phyloP scores from a whole-genome alignment of 2,329 filamentous ascomycete species.

The Talaromyces amestolkiae region DNA sequence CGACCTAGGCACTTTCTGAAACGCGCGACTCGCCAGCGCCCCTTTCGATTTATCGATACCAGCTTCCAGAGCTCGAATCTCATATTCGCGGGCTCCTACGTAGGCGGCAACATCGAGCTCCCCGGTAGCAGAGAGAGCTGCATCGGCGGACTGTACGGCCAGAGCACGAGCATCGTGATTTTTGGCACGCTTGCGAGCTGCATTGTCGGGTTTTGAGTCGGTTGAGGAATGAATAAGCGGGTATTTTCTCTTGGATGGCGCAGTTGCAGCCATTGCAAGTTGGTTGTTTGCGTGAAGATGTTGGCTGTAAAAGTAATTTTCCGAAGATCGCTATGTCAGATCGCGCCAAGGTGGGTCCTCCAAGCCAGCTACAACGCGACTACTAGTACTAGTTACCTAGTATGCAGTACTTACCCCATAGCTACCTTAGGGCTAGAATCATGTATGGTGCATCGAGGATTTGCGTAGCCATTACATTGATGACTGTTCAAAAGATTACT shows the following conservation, averaged over 20 bases:
- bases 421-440: too few relatives aligned
- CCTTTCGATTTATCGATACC: constrained; percentile 74
- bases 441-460: too few relatives aligned
- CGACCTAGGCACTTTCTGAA: constrained; percentile 83
- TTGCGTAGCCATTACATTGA: too few relatives aligned
- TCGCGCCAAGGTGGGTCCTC: background rate
- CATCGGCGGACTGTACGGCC: constrained; percentile 45
- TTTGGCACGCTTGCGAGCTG: constrained; percentile 45
- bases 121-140: constrained; percentile 60
- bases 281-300: background rate
- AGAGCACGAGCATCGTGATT: constrained; percentile 43
- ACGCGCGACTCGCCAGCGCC: constrained; percentile 67
- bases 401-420: too few relatives aligned
- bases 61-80: constrained; percentile 79
- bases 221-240: constrained; percentile 18
- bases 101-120: constrained; percentile 84
- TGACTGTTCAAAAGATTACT: too few relatives aligned
- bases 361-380: too few relatives aligned
- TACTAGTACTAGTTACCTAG: too few relatives aligned
- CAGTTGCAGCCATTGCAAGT: constrained; percentile 32
- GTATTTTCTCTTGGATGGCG: constrained; percentile 35
- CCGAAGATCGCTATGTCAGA: background rate
- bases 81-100: constrained; percentile 79
- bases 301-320: background rate
- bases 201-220: constrained; percentile 26